Conservation (phyloP, 495 filamentous ascomycete genomes). For the Pseudevernia furfuracea region DNA sequence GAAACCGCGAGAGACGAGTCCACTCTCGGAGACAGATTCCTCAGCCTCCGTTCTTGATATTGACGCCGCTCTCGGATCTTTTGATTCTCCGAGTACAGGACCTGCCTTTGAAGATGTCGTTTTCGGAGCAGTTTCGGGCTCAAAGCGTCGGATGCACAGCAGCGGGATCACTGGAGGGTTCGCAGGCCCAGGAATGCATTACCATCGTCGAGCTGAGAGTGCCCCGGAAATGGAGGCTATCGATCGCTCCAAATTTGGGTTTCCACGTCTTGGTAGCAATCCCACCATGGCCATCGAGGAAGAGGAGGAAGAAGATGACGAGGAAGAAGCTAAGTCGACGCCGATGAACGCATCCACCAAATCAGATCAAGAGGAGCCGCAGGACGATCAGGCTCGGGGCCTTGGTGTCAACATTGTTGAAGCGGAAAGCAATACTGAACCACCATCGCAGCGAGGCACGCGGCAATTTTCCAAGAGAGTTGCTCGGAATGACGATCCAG, state of each 20-base stretch:
- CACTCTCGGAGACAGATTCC: constrained; percentile 49
- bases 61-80: constrained; percentile 90
- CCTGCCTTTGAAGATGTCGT: constrained; percentile 39
- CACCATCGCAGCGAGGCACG: constrained; percentile 33
- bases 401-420: constrained; percentile 46
- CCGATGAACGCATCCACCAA: constrained; percentile 37
- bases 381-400: constrained; percentile 38
- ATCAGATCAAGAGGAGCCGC: constrained; percentile 30
- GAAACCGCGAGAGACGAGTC: constrained; percentile 35
- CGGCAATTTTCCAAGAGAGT: constrained; percentile 28
- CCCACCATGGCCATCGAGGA: constrained; percentile 79
- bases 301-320: constrained; percentile 91
- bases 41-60: constrained; percentile 82
- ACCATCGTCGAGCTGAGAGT: constrained; percentile 75
- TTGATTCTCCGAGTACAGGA: constrained; percentile 59
- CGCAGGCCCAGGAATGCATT: constrained; percentile 74
- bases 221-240: constrained; percentile 83
- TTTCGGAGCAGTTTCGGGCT: constrained; percentile 49
- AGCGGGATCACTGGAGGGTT: constrained; percentile 70
- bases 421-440: constrained; percentile 10
- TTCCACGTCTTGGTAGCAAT: constrained; percentile 52
- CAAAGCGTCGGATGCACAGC: constrained; percentile 80
- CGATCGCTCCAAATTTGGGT: constrained; percentile 55
- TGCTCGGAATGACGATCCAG: not conserved
- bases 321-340: constrained; percentile 60